phyloP scores from a whole-genome alignment of 2,329 filamentous ascomycete genomes.

The Colletotrichum phormii region DNA sequence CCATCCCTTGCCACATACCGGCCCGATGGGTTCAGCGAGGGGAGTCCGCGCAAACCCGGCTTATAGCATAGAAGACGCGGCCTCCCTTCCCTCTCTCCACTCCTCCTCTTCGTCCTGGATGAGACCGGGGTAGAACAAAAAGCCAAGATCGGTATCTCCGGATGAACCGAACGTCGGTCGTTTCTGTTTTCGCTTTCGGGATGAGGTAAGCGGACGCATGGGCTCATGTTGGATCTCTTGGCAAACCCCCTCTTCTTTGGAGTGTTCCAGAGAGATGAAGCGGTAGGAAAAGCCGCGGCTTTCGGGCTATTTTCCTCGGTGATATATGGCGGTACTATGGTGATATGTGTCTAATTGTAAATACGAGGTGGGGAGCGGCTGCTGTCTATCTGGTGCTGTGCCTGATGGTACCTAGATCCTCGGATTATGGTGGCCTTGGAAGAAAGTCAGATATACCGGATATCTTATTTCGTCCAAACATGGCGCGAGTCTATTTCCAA shows the following conservation, averaged over 20 bases:
- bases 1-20: background rate
- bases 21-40: background rate
- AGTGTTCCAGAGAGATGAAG: background rate
- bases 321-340: too few species aligned
- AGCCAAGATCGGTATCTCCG: background rate
- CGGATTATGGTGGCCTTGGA: background rate
- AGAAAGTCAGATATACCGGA: background rate
- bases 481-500: background rate
- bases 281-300: background rate
- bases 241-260: background rate
- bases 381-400: background rate
- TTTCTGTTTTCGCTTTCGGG: background rate
- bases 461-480: slow-evolving; percentile 13
- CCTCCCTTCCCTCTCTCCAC: background rate
- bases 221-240: background rate
- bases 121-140: background rate
- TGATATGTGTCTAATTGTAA: background rate
- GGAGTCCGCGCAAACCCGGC: background rate
- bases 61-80: background rate
- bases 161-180: slow-evolving; percentile 11
- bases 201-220: background rate
- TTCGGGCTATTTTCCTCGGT: background rate
- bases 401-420: background rate
- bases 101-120: background rate
- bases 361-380: background rate